Conservation (phyloP, 768 basidiomycete species). For the Dioszegia crocea region DNA sequence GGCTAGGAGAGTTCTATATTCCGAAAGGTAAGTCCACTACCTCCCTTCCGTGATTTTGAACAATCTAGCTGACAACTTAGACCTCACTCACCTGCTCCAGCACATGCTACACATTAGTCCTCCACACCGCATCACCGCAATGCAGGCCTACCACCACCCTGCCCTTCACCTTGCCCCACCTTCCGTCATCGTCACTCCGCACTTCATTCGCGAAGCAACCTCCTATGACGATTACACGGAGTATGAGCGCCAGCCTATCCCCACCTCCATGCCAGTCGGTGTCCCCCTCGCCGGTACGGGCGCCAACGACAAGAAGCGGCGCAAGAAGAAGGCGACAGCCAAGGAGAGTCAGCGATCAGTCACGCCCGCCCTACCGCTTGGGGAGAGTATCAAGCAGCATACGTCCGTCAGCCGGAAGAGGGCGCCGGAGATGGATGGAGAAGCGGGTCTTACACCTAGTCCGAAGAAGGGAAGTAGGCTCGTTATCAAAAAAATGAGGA, state of each 20-base stretch:
- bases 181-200: conserved; percentile 43
- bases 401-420: conserved; percentile 11
- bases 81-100: conserved; percentile 34
- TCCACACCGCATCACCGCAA: conserved; percentile 33
- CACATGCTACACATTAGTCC: conserved; percentile 41
- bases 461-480: conserved; percentile 16
- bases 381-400: conserved; percentile 42
- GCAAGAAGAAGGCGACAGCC: conserved; percentile 20
- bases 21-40: conserved; percentile 53
- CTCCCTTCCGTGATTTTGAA: neutral
- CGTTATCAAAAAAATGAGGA: conserved; percentile 22
- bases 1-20: conserved; percentile 78
- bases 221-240: conserved; percentile 18
- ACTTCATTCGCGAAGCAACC: conserved; percentile 46
- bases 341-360: conserved; percentile 11
- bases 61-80: conserved; percentile 13
- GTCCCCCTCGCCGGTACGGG: neutral
- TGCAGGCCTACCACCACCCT: conserved; percentile 43
- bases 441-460: conserved; percentile 16
- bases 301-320: conserved; percentile 20
- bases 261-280: neutral
- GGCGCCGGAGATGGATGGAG: neutral
- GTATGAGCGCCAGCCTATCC: conserved; percentile 7
- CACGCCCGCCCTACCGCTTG: conserved; percentile 20
- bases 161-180: conserved; percentile 31